Conservation (phyloP, 2,329 filamentous ascomycete genomes). For the Aspergillus bombycis region DNA sequence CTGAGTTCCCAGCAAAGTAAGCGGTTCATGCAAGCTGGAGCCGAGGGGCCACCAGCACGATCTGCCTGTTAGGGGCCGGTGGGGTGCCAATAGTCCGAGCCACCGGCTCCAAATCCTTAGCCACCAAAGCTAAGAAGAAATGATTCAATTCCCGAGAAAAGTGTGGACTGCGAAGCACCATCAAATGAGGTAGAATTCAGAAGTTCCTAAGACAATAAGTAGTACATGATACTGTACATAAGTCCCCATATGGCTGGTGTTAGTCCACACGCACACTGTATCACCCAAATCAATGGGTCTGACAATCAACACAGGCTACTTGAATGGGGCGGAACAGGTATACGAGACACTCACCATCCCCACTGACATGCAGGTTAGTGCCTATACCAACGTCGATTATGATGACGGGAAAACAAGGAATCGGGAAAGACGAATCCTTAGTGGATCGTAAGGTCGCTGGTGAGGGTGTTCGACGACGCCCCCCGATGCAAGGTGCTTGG, state of each 20-base stretch:
- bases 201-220: neutral
- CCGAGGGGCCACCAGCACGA: constrained; percentile 28
- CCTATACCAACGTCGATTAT: constrained; percentile 1
- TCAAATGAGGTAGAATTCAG: neutral
- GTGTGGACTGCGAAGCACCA: neutral
- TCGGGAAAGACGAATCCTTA: neutral
- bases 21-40: constrained; percentile 28
- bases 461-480: neutral
- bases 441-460: neutral
- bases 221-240: neutral
- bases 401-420: neutral
- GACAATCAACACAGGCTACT: neutral
- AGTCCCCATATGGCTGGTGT: constrained; percentile 1
- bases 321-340: neutral
- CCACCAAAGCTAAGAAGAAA: constrained; percentile 15
- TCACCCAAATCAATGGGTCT: constrained; percentile 10
- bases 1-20: constrained; percentile 22
- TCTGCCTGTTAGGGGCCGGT: constrained; percentile 25
- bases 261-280: constrained; percentile 18
- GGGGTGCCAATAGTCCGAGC: constrained; percentile 27
- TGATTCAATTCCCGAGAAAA: neutral
- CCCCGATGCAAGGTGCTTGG: constrained; percentile 2
- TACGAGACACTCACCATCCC: neutral
- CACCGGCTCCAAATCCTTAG: constrained; percentile 17
- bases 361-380: constrained; percentile 6